Conservation (phyloP, 176 grass and related monocot species). For the Oryza punctata region DNA sequence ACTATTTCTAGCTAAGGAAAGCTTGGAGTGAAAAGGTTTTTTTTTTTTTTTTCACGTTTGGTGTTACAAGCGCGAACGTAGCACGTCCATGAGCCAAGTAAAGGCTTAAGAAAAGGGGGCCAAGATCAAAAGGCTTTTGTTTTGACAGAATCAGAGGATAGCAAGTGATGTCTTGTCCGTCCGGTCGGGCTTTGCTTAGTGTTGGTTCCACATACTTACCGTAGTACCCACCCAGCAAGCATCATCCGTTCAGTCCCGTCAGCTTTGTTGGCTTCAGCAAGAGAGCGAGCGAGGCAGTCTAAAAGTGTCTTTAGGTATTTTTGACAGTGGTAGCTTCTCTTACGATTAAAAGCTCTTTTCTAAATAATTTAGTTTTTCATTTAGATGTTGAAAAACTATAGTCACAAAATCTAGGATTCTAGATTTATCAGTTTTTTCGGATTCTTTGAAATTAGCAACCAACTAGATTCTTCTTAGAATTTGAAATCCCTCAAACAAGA, state of each 20-base stretch:
- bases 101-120: background rate
- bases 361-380: too few species aligned
- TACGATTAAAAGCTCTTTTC: too few species aligned
- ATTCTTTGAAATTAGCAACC: too few species aligned
- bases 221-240: background rate
- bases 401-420: too few species aligned
- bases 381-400: too few species aligned
- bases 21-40: background rate
- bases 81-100: background rate
- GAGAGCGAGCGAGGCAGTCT: too few species aligned
- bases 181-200: constrained; percentile 36
- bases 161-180: constrained; percentile 53
- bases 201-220: constrained; percentile 16
- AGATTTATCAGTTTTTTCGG: too few species aligned
- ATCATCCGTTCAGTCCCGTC: constrained; percentile 21
- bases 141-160: constrained; percentile 26
- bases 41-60: too few species aligned
- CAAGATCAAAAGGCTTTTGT: background rate
- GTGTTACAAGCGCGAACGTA: background rate
- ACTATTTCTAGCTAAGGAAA: background rate
- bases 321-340: too few species aligned
- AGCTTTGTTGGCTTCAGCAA: constrained; percentile 20
- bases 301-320: too few species aligned
- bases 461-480: too few species aligned
- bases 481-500: too few species aligned